Evolutionary conservation across 352 stramenopile genomes (phyloP).

Genomic region (Phytophthora cryptogea): DNA sequence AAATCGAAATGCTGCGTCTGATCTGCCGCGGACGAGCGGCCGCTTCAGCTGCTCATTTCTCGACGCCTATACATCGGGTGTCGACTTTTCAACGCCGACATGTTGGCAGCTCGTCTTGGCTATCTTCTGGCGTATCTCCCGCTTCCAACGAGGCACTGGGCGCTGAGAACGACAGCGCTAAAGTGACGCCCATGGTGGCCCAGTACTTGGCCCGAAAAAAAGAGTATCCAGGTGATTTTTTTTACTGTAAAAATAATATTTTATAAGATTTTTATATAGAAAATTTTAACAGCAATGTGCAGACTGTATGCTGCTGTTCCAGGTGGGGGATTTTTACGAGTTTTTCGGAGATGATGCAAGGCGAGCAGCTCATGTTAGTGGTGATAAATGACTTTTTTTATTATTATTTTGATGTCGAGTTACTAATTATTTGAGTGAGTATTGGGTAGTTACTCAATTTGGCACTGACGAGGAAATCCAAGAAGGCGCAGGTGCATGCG

Average conservation of each 20-base stretch:
- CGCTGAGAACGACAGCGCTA: slow-evolving; percentile 10
- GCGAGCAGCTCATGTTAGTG: slow-evolving; percentile 62
- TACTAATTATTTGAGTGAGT: background rate
- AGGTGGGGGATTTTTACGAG: slow-evolving; percentile 88
- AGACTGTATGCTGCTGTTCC: slow-evolving; percentile 86
- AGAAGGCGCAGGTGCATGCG: slow-evolving; percentile 50
- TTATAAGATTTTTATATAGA: background rate
- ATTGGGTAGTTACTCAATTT: slow-evolving; percentile 64
- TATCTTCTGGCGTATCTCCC: slow-evolving; percentile 17
- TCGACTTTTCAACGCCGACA: slow-evolving; percentile 6
- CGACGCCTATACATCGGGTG: background rate
- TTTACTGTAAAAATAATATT: background rate
- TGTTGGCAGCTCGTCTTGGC: slow-evolving; percentile 12
- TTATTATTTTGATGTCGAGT: slow-evolving; percentile 1
- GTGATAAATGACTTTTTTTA: background rate
- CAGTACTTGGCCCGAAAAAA: slow-evolving; percentile 80
- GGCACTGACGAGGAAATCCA: slow-evolving; percentile 69
- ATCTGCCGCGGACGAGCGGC: slow-evolving; percentile 2
- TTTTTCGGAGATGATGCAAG: slow-evolving; percentile 81
- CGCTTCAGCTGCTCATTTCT: slow-evolving; percentile 18
- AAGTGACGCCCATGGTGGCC: slow-evolving; percentile 66
- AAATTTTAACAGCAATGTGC: background rate
- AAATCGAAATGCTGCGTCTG: slow-evolving; percentile 18
- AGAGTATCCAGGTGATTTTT: slow-evolving; percentile 63
- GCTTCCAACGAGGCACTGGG: background rate